These are phyloP conservation scores for Zygosaccharomyces sapae DNA, from an alignment of 1,139 yeast genomes.

Conservation along the genomic window DNA sequence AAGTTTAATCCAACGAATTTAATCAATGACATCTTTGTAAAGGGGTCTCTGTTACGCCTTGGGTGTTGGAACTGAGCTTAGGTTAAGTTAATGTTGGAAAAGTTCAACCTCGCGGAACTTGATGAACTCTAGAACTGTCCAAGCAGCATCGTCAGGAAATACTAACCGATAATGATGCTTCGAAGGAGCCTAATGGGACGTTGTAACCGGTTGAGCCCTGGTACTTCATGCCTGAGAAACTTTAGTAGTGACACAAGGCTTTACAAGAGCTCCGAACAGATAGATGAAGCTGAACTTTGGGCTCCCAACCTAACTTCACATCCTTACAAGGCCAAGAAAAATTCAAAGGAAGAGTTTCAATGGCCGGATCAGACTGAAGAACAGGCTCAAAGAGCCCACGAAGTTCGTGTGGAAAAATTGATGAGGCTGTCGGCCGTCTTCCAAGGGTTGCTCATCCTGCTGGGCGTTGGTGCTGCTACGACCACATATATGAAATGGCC, in stretches of 20 bases:
- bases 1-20: constrained; percentile 10
- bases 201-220: too few species aligned
- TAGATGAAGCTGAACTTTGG: constrained; percentile 34
- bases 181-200: constrained; percentile 1
- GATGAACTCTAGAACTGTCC: background rate
- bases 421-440: constrained; percentile 25
- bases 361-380: constrained; percentile 22
- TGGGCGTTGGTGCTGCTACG: constrained; percentile 22
- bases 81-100: background rate
- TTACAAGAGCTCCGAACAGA: constrained; percentile 9
- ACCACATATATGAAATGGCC: constrained; percentile 30
- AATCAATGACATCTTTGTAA: background rate
- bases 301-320: constrained; percentile 24
- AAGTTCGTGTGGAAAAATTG: constrained; percentile 21
- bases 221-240: constrained; percentile 2
- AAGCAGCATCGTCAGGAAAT: background rate
- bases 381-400: constrained; percentile 18
- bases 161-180: background rate
- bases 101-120: background rate
- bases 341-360: constrained; percentile 13
- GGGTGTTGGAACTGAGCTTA: background rate
- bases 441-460: constrained; percentile 25
- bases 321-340: constrained; percentile 26
- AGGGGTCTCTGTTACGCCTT: background rate
- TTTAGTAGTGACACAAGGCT: constrained; percentile 37